Evolutionary conservation across 179 eudicot genomes (phyloP).

Genomic region (Beta corolliflora): DNA sequence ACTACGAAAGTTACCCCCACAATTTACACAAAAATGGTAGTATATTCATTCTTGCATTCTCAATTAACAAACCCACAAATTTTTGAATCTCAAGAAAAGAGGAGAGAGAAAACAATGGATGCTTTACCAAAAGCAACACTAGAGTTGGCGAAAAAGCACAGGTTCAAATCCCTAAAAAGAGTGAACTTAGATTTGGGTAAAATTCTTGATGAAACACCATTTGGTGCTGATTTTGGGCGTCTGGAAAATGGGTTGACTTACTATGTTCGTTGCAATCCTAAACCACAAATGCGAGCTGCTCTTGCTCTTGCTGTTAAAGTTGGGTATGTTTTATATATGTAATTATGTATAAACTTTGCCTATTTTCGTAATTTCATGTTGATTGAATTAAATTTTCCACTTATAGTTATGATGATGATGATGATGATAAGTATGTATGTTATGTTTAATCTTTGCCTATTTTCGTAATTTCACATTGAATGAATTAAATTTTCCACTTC

Average conservation of each 20-base stretch:
- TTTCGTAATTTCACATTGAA: no score
- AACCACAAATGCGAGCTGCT: constrained; percentile 80
- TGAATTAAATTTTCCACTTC: no score
- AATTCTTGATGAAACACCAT: constrained; percentile 44
- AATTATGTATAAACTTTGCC: no score
- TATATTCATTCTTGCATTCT: no score
- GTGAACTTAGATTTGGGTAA: constrained; percentile 45
- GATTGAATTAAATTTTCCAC: no score
- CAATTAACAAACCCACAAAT: not conserved
- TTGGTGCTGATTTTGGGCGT: constrained; percentile 58
- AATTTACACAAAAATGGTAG: not conserved
- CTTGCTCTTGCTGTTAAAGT: constrained; percentile 81
- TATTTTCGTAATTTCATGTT: no score
- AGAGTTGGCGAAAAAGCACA: constrained; percentile 44
- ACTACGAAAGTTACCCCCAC: no score
- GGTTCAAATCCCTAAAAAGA: constrained; percentile 60
- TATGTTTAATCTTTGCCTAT: no score
- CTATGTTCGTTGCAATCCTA: constrained; percentile 73
- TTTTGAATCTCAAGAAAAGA: not conserved
- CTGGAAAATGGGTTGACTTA: constrained; percentile 68
- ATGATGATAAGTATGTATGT: no score
- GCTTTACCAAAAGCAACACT: constrained; percentile 55
- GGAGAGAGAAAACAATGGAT: constrained; percentile 46
- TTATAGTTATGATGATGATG: no score
- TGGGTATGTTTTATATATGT: constrained; percentile 53